Conservation (phyloP, 306 rosid genomes). For the Crataegus laevigata region DNA sequence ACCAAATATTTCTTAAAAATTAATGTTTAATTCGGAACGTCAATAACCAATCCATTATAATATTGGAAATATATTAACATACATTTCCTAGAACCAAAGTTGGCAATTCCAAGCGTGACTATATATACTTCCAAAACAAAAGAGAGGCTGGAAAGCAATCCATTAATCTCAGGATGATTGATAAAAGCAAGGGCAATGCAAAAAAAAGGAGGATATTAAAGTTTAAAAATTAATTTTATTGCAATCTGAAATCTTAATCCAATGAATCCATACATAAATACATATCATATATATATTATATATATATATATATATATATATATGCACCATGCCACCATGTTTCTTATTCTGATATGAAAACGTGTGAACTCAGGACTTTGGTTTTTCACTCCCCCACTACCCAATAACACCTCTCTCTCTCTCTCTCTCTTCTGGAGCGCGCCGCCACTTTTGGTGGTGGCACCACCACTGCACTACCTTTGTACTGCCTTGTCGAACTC, state of each 20-base stretch:
- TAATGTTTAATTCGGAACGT: no score
- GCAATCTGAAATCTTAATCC: not conserved
- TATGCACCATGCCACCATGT: not conserved
- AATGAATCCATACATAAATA: no score
- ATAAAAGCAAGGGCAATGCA: conserved; percentile 8
- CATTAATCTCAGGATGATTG: not conserved
- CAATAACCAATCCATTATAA: no score
- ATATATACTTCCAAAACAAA: not conserved
- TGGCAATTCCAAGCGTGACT: not conserved
- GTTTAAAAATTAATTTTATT: not conserved
- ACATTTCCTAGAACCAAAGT: not conserved
- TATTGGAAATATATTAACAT: no score
- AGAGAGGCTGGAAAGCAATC: not conserved
- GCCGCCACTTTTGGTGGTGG: not conserved
- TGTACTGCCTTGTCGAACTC: not conserved
- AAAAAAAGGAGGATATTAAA: not conserved
- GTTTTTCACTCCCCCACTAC: not conserved
- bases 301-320: no score
- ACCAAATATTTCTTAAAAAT: no score
- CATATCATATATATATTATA: no score
- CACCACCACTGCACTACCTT: not conserved
- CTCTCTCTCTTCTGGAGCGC: not conserved
- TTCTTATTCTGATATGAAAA: not conserved
- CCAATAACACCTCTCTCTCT: not conserved
- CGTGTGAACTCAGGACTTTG: conserved; percentile 1